Evolutionary conservation across 2,329 filamentous ascomycete genomes (phyloP).

Genomic region (Hyphodiscus sp.): DNA sequence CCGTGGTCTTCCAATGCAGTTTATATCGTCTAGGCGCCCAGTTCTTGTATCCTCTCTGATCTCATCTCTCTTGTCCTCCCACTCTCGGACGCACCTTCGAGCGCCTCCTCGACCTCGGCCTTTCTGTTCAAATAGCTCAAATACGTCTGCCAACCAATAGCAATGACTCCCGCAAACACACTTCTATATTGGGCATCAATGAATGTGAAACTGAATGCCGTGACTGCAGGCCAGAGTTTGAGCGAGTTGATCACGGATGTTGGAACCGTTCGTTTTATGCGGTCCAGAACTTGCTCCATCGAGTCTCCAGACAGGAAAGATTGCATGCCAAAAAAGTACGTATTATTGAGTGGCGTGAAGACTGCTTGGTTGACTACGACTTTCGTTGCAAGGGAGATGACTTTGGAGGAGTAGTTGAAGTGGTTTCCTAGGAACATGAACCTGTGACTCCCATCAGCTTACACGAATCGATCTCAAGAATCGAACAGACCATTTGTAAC

Average conservation of each 20-base stretch:
- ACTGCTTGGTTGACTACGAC: constrained; percentile 71
- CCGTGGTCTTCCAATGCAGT: not conserved
- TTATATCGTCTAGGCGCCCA: not conserved
- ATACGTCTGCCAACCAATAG: constrained; percentile 91
- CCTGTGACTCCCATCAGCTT: constrained; percentile 37
- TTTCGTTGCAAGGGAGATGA: constrained; percentile 67
- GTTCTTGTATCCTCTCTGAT: not conserved
- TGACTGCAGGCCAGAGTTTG: constrained; percentile 85
- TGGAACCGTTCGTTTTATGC: constrained; percentile 70
- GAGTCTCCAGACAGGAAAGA: constrained; percentile 66
- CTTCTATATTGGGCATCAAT: constrained; percentile 72
- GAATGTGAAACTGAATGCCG: constrained; percentile 81
- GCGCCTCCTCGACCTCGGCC: constrained; percentile 51
- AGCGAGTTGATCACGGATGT: constrained; percentile 69
- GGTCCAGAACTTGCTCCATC: constrained; percentile 56
- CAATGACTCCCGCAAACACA: constrained; percentile 71
- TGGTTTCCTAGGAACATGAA: constrained; percentile 71
- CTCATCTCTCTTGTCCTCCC: not conserved
- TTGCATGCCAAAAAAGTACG: constrained; percentile 77
- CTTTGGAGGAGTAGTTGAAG: constrained; percentile 77
- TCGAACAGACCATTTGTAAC: constrained; percentile 68
- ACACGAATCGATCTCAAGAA: not conserved
- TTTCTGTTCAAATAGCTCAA: constrained; percentile 70
- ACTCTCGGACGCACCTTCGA: constrained; percentile 5
- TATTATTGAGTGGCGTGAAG: constrained; percentile 80